Evolutionary conservation across 768 basidiomycete genomes (phyloP).

Genomic region (Mrakia blollopis): DNA sequence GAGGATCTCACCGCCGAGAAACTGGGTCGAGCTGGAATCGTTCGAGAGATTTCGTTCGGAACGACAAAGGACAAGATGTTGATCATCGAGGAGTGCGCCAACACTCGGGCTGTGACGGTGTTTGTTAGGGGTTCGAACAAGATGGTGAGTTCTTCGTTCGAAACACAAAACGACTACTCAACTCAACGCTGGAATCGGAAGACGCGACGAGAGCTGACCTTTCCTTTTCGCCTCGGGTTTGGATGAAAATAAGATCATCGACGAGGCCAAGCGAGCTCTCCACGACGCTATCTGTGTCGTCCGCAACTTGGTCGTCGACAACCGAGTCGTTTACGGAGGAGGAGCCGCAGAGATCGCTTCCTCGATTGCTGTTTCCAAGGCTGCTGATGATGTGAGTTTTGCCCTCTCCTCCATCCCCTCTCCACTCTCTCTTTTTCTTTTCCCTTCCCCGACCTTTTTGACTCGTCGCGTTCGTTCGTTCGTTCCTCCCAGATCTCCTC

Average conservation of each 20-base stretch:
- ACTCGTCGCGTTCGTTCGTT: not conserved
- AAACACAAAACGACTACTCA: no score
- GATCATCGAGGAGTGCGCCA: constrained; percentile 97
- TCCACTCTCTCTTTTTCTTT: not conserved
- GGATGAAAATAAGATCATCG: no score
- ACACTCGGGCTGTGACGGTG: constrained; percentile 90
- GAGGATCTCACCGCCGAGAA: constrained; percentile 90
- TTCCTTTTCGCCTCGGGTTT: constrained; percentile 16
- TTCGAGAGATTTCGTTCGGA: constrained; percentile 90
- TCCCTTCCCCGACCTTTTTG: not conserved
- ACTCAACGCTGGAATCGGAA: no score
- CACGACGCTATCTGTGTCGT: constrained; percentile 98
- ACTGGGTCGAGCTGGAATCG: constrained; percentile 86
- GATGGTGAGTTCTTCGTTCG: constrained; percentile 60
- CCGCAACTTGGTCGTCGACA: constrained; percentile 88
- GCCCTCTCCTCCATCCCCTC: not conserved
- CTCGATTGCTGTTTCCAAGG: constrained; percentile 84
- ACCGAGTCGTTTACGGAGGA: constrained; percentile 96
- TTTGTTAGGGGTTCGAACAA: constrained; percentile 98
- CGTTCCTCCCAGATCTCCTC: constrained; percentile 66
- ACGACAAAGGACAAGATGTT: constrained; percentile 99
- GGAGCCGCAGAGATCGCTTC: constrained; percentile 97
- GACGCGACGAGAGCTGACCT: not conserved
- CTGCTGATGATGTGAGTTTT: constrained; percentile 75
- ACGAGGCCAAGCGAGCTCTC: constrained; percentile 94